Conservation (phyloP, 805 yeast genomes). For the Diddensiella caesifluorescens region DNA sequence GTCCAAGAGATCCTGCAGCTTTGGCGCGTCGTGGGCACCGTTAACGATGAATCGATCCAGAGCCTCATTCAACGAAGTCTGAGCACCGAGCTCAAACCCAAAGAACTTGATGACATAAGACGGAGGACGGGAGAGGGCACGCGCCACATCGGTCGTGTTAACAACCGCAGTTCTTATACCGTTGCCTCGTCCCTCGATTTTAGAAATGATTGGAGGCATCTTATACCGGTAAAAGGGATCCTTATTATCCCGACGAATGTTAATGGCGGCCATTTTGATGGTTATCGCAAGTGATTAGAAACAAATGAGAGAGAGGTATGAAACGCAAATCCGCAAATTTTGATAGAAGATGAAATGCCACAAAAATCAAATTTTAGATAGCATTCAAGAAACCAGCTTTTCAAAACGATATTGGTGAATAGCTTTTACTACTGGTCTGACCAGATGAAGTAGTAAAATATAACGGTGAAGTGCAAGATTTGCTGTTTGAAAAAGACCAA, state of each 20-base stretch:
- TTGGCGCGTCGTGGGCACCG: constrained; percentile 87
- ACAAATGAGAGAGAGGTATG: no score
- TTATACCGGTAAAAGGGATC: constrained; percentile 99
- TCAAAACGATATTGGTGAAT: background rate
- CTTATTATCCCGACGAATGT: constrained; percentile 93
- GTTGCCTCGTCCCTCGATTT: constrained; percentile 98
- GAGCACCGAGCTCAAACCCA: constrained; percentile 97
- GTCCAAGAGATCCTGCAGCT: constrained; percentile 89
- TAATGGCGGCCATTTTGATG: constrained; percentile 71
- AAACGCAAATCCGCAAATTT: no score
- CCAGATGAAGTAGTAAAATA: background rate
- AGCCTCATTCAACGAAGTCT: constrained; percentile 73
- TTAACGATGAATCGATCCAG: constrained; percentile 87
- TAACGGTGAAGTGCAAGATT: constrained; percentile 5
- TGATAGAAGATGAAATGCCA: no score
- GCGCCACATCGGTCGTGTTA: constrained; percentile 86
- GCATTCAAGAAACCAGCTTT: background rate
- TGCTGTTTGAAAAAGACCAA: constrained; percentile 16
- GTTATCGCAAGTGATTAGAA: no score
- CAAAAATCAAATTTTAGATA: background rate
- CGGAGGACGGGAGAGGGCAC: constrained; percentile 91
- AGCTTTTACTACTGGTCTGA: constrained; percentile 1
- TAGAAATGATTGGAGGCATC: constrained; percentile 97
- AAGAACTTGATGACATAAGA: constrained; percentile 88
- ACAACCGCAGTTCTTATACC: constrained; percentile 96